Conservation (phyloP, 2,329 filamentous ascomycete genomes). For the Fusarium sp. region DNA sequence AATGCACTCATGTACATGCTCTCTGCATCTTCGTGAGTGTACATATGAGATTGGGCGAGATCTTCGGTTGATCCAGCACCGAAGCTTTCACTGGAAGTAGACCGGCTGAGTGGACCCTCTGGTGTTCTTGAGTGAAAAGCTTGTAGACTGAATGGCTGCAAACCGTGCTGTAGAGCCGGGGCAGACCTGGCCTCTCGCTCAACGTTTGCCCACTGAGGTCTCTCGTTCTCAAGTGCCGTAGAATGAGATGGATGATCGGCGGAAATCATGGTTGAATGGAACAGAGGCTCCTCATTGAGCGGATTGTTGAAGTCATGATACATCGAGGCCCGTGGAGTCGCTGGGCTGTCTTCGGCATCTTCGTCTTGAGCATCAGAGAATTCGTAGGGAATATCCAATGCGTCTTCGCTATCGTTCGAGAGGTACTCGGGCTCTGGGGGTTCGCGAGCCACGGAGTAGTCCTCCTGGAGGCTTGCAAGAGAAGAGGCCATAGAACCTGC, state of each 20-base stretch:
- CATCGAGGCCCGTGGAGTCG: slow-evolving; percentile 67
- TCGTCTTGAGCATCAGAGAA: slow-evolving; percentile 53
- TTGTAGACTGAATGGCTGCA: slow-evolving; percentile 28
- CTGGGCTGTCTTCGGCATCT: slow-evolving; percentile 51
- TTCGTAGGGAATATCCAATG: slow-evolving; percentile 68
- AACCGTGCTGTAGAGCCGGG: slow-evolving; percentile 31
- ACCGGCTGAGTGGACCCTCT: slow-evolving; percentile 21
- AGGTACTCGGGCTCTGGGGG: slow-evolving; percentile 39
- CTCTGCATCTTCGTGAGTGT: slow-evolving; percentile 82
- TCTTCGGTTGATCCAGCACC: slow-evolving; percentile 55
- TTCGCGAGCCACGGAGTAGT: slow-evolving; percentile 36
- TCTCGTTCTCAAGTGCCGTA: slow-evolving; percentile 29
- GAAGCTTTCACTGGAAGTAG: slow-evolving; percentile 29
- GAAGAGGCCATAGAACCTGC: slow-evolving; percentile 38
- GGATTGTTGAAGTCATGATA: slow-evolving; percentile 51
- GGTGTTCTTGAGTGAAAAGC: slow-evolving; percentile 9
- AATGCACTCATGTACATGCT: slow-evolving; percentile 89
- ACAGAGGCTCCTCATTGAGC: slow-evolving; percentile 43
- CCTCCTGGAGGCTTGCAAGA: slow-evolving; percentile 42
- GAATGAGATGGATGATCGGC: slow-evolving; percentile 31
- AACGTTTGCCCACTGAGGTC: slow-evolving; percentile 33
- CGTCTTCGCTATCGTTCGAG: slow-evolving; percentile 65
- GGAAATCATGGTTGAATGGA: slow-evolving; percentile 44
- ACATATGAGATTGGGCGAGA: slow-evolving; percentile 74
- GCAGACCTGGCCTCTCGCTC: slow-evolving; percentile 36